Evolutionary conservation across 345 rosid species (phyloP), one percentile per base, ranked within the genome.

Genomic region (Syzygium aromaticum): DNA sequence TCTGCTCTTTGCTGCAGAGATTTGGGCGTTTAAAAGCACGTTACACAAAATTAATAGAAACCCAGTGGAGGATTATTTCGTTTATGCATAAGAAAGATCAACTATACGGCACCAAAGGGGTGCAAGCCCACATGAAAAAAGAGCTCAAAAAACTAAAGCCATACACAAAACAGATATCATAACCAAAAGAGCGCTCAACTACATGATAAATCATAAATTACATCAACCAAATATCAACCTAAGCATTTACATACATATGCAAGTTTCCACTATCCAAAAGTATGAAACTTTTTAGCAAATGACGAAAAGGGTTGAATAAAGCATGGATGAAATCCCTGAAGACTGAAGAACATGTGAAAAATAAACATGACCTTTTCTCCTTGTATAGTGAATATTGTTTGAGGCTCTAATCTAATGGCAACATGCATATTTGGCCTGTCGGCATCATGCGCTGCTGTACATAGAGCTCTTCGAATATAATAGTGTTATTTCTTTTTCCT

Each of bases 1-100:
- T 90, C 89, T 96, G 98, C 92, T 96, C 98, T 90, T 96, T 96
- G 97, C 99, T 98, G 98, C 88, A 84, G 51, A 46, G 52, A 43
- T 25, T 82, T 23, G 33, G 53, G 52, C 6, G 8, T 5, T 80
- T 22, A 82, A 11, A 43, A 49, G 52, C 25, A 78, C 27, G 4
- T 27, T 43, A 40, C 27, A 16, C n/a, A 43, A 49, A 46, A 43
- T 28, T 33, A 77, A 77, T 52, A 83, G 23, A 46, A n/a, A 52
- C n/a, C 85, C 56, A 84, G 86, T 84, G 63, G 63, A 84, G 46
- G 59, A 30, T 17, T 17, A 84, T 52, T 28, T 73, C 22, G 7
- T 73, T 73, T 73, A 38, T 73, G 5, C 82, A 43, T 40, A 40
- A 33, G 82, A 38, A 73, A 73, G 82, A 38, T 38, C 82, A 73